Evolutionary conservation across 495 filamentous ascomycete species (phyloP), one percentile per base, ranked within the genome.

Genomic region (Eremomyces bilateralis): DNA sequence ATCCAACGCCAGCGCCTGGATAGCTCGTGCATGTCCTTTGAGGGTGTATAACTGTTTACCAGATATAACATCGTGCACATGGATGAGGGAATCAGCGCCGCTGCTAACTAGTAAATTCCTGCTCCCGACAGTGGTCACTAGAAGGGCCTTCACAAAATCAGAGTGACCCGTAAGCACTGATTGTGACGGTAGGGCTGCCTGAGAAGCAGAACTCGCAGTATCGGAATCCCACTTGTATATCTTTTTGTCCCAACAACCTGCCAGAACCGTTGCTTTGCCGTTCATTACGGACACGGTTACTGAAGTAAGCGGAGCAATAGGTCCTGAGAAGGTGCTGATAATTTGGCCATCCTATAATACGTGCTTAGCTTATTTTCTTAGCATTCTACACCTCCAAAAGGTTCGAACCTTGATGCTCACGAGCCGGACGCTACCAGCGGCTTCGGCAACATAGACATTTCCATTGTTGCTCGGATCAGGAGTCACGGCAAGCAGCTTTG

Each of bases 211-310:
- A 20, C 17, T 4, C 6, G 33, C 4, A 4, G 33, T 11, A 8
- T 4, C 5, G 33, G 33, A 20, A n/a, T n/a, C n/a, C 79, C 79
- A 92, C 21, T 78, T 76, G 71, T 73, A 92, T 28, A 95, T 65
- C 16, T 63, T 60, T 53, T 90, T 92, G 59, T 97, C 83, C 88
- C 88, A 97, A 41, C 74, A 80, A 17, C 82, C 83, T 19, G 79
- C 80, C 52, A 82, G 94, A 31, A 95, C 42, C 1, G 64, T 68
- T n/a, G 21, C 11, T 10, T 36, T 27, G 31, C 10, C 29, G 33
- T 19, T 13, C 22, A 22, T 57, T 57, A 0, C 68, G 20, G 74
- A 72, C 20, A 92, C 58, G 19, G 74, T 73, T 31, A 94, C 50
- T 42, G 71, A 77, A 16, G 80, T 81, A 16, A 91, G 50, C 1